Conservation (phyloP, 2,329 filamentous ascomycete species). For the Tolypocladium endophyticum region DNA sequence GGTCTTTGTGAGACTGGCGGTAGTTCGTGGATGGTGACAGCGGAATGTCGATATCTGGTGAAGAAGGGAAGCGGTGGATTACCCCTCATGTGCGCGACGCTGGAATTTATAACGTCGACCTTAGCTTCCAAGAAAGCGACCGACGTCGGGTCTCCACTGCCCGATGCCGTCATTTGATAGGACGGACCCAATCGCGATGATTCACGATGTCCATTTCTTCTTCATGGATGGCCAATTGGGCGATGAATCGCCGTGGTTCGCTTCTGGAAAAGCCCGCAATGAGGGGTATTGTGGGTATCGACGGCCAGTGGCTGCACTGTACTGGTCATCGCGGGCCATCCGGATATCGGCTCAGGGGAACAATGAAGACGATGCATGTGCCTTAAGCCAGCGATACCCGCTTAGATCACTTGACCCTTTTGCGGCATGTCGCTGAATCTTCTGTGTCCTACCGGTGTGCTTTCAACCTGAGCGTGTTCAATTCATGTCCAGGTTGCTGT, state of each 20-base stretch:
- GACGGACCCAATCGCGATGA: neutral
- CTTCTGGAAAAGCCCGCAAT: neutral
- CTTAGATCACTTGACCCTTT: neutral
- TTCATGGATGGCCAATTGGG: neutral
- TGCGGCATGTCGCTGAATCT: neutral
- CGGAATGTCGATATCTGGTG: neutral
- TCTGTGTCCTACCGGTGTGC: neutral
- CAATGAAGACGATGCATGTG: neutral
- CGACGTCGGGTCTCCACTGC: neutral
- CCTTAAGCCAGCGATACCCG: neutral
- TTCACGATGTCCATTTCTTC: neutral
- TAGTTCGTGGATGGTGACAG: neutral
- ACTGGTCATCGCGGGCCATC: neutral
- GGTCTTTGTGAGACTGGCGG: neutral
- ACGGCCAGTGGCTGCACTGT: neutral
- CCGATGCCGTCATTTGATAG: neutral
- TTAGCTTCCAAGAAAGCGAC: neutral
- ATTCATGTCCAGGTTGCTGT: neutral
- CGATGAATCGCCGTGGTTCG: neutral
- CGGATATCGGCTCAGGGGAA: neutral
- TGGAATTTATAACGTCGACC: neutral
- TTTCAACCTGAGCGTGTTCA: conserved; percentile 4
- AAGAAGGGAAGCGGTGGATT: neutral
- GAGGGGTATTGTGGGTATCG: neutral
- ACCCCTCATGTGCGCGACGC: neutral